These are phyloP conservation scores for Kalanchoe fedtschenkoi DNA, from an alignment of 164 flowering plant species.

Conservation along the genomic window DNA sequence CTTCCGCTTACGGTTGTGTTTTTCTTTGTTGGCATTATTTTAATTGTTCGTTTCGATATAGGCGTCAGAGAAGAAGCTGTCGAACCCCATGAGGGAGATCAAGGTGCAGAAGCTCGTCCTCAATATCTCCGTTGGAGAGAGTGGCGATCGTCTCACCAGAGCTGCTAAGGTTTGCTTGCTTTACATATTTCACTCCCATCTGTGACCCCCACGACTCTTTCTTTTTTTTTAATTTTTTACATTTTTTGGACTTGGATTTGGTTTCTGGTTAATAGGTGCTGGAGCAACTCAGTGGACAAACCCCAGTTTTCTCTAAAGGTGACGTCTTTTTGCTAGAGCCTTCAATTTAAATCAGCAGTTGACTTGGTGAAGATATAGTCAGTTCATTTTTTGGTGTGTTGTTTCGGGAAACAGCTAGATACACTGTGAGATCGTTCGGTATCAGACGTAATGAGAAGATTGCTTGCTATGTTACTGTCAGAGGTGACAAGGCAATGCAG, in stretches of 20 bases:
- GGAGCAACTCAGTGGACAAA: conserved; percentile 41
- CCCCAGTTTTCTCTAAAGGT: conserved; percentile 49
- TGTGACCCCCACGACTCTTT: too few relatives aligned
- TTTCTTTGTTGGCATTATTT: background rate
- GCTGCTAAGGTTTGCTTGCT: conserved; percentile 28
- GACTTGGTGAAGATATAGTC: too few relatives aligned
- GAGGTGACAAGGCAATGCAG: conserved; percentile 37
- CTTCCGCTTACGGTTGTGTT: too few relatives aligned
- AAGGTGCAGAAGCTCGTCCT: conserved; percentile 51
- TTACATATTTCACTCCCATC: too few relatives aligned
- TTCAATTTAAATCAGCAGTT: too few relatives aligned
- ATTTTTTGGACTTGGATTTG: background rate
- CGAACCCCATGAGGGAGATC: conserved; percentile 48
- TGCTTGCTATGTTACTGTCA: conserved; percentile 33
- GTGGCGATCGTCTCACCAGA: conserved; percentile 47
- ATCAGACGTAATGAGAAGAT: conserved; percentile 43
- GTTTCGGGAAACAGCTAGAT: conserved; percentile 10
- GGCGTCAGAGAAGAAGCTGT: conserved; percentile 43
- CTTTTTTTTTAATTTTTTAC: background rate
- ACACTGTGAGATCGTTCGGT: conserved; percentile 36
- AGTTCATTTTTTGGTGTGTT: background rate
- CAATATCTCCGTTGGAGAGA: conserved; percentile 51
- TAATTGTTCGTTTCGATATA: conserved; percentile 9
- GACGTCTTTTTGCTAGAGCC: background rate
- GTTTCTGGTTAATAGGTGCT: conserved; percentile 18